Percentiles rank a stretch among this genome's conserved stretches.
Evolutionary conservation across 345 rosid species (phyloP).

Genomic region (Garcia nutans): DNA sequence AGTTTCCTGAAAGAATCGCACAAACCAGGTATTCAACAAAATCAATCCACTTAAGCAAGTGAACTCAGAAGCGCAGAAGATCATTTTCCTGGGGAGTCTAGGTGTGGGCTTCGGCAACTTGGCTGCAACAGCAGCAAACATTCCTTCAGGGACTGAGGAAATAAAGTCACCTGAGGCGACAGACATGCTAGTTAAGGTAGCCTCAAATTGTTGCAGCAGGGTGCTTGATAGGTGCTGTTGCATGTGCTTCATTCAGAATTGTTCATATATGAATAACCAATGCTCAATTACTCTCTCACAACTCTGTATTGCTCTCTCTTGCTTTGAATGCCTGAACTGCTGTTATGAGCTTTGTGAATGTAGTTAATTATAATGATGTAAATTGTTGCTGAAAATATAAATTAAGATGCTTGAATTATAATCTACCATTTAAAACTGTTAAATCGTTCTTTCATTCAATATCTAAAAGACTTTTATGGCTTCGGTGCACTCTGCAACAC

Average conservation of each 20-base stretch:
- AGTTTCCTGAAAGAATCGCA: neutral
- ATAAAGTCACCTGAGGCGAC: conserved; percentile 22
- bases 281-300: conserved; percentile 25
- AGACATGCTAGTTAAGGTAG: conserved; percentile 20
- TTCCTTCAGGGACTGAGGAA: conserved; percentile 30
- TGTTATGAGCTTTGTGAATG: conserved; percentile 30
- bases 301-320: conserved; percentile 32
- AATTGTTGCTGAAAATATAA: neutral
- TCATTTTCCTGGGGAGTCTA: conserved; percentile 16
- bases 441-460: neutral
- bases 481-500: neutral
- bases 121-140: conserved; percentile 19
- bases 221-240: conserved; percentile 25
- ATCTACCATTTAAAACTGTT: neutral
- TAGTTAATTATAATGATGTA: neutral
- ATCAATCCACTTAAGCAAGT: conserved; percentile 14
- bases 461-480: neutral
- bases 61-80: conserved; percentile 2
- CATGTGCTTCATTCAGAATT: conserved; percentile 32
- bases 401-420: neutral
- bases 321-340: conserved; percentile 31
- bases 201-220: conserved; percentile 28
- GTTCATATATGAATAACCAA: conserved; percentile 24
- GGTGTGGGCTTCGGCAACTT: conserved; percentile 31
- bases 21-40: conserved; percentile 26